Evolutionary conservation across 768 basidiomycete genomes (phyloP).

Genomic region (Leucocoprinus sp.): DNA sequence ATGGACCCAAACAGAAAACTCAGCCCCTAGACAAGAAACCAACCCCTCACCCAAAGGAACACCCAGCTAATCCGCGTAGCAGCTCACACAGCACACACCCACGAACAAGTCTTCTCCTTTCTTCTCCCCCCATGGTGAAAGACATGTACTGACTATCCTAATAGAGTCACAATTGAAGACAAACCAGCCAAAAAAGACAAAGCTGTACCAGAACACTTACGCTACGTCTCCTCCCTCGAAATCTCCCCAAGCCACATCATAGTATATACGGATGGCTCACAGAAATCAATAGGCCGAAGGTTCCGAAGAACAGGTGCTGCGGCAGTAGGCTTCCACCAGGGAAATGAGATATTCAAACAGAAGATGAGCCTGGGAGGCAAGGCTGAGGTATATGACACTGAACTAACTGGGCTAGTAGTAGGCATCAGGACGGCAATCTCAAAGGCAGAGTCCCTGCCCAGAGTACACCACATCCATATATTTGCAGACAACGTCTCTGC

Average conservation of each 20-base stretch:
- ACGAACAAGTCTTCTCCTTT: conserved; percentile 17
- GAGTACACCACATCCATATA: conserved; percentile 16
- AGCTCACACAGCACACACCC: conserved; percentile 9
- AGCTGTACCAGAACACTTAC: neutral
- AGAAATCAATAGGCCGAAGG: neutral
- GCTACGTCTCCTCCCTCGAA: too few relatives aligned
- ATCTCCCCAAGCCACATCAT: neutral
- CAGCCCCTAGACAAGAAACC: too few relatives aligned
- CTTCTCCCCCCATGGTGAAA: conserved; percentile 17
- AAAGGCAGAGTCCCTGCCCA: neutral
- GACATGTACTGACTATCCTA: conserved; percentile 8
- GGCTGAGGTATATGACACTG: conserved; percentile 5
- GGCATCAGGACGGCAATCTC: neutral
- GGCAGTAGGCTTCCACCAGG: neutral
- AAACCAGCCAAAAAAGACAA: conserved; percentile 8
- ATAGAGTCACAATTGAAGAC: conserved; percentile 4
- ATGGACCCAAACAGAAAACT: conserved; percentile 15
- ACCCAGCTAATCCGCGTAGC: conserved; percentile 14
- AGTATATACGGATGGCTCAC: conserved; percentile 16
- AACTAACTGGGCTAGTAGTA: neutral
- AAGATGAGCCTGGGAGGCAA: conserved; percentile 1
- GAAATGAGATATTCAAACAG: neutral
- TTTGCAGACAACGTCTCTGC: conserved; percentile 20
- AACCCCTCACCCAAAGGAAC: conserved; percentile 13
- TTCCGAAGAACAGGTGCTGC: conserved; percentile 5